Base-by-base conservation (phyloP, 768 basidiomycete species). In the Lactarius sp. region DNA sequence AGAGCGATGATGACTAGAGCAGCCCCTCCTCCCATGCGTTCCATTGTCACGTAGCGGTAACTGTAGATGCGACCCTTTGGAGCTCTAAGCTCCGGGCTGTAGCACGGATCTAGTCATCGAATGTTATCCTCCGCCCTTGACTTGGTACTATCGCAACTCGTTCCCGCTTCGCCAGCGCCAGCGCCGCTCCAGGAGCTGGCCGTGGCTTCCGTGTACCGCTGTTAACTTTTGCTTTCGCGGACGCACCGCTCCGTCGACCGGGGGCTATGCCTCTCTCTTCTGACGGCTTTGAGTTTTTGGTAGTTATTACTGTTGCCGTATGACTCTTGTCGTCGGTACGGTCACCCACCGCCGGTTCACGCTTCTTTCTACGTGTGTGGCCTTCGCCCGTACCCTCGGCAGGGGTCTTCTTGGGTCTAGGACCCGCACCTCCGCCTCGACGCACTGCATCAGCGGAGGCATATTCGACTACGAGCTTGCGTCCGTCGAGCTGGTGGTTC, bases 401-500 rank as follows among this genome's bases (percentile, higher is more conserved):
- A 10, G 59, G 52, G 22, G 14, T 47, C 12, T 49, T 49, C 27
- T 60, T 59, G 49, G 60, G 51, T 44, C 50, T 51, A 59, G 27
- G 42, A 52, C 52, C 34, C n/a, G 33, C 70, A 33, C 64, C 71
- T 34, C 85, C 86, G n/a, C 93, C 91, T 4, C 94, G 83, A 20
- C 90, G 85, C 41, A 94, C 91, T 7, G 93, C 94, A 14, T 94
- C 92, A 8, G 88, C 80, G 44, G 88, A 86, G n/a, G 93, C 94
- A 67, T 87, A 95, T 75, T 95, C 90, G 36, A 98, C 84, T 4
- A 89, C 86, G 56, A 99, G 83, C 56, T 88, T 85, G 54, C 95
- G 82, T 8, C 93, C 93, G 73, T 92, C 82, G 56, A 96, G 79
- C 50, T 80, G 82, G 74, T 94, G 90, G 73, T 97, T 97, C 70